These are phyloP conservation scores for Mycena capillaripes DNA, from an alignment of 768 basidiomycete species.

Conservation along the genomic window DNA sequence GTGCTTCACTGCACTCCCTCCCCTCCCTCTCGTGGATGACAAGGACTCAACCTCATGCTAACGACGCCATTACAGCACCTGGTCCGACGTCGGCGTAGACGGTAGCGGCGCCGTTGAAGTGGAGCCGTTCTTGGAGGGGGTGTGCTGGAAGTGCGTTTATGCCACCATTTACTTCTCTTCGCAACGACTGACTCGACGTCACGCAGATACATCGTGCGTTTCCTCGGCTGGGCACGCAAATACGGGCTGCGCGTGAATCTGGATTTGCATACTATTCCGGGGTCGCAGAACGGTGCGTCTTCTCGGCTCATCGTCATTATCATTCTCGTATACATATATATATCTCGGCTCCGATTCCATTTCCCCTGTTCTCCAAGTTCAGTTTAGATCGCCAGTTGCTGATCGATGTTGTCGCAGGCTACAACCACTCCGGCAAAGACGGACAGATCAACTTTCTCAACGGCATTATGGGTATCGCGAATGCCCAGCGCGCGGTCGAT, in stretches of 20 bases:
- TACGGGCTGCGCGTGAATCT: conserved; percentile 78
- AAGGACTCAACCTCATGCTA: too few species aligned
- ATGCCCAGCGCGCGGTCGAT: conserved; percentile 1
- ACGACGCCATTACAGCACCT: conserved; percentile 38
- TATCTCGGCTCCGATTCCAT: conserved; percentile 43
- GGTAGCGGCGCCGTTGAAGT: neutral
- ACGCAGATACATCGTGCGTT: conserved; percentile 66
- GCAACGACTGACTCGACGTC: conserved; percentile 55
- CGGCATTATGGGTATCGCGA: neutral
- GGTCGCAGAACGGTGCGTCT: conserved; percentile 64
- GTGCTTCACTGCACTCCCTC: too few species aligned
- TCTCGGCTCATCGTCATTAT: too few species aligned
- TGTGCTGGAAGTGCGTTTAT: conserved; percentile 77
- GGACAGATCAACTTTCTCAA: conserved; percentile 5
- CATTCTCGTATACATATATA: too few species aligned
- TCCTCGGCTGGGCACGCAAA: conserved; percentile 77
- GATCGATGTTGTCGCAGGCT: neutral
- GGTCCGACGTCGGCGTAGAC: conserved; percentile 58
- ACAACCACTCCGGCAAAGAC: neutral
- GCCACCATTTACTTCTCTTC: neutral
- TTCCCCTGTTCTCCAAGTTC: neutral
- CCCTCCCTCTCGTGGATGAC: too few species aligned
- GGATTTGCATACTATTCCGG: conserved; percentile 74
- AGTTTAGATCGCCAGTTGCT: too few species aligned
- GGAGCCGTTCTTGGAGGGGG: conserved; percentile 81